Conservation (phyloP, 2,329 filamentous ascomycete species). For the Diaporthe nobilis region DNA sequence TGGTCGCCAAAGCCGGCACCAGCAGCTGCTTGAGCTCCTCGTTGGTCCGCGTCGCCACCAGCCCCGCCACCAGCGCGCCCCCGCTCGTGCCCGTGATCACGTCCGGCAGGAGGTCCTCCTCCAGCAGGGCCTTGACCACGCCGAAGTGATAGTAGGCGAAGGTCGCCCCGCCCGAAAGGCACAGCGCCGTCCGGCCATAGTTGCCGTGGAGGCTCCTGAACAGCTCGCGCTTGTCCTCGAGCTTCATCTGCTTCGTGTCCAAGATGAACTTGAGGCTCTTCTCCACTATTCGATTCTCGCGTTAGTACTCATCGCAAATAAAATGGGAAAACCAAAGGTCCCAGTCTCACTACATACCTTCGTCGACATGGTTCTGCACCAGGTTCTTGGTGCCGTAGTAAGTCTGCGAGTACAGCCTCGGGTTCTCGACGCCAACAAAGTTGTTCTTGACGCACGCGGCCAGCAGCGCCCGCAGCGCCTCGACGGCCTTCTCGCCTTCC, state of each 20-base stretch:
- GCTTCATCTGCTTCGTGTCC: slow-evolving; percentile 74
- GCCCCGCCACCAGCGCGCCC: slow-evolving; percentile 87
- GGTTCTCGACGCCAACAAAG: slow-evolving; percentile 94
- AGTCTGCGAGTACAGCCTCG: slow-evolving; percentile 94
- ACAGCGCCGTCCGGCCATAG: slow-evolving; percentile 92
- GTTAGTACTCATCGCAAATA: not conserved
- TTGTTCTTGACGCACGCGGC: slow-evolving; percentile 98
- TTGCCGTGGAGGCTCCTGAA: slow-evolving; percentile 94
- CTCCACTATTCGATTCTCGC: slow-evolving; percentile 65
- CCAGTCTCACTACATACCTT: slow-evolving; percentile 63
- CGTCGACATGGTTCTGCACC: slow-evolving; percentile 91
- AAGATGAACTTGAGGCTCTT: slow-evolving; percentile 77
- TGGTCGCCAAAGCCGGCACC: slow-evolving; percentile 86
- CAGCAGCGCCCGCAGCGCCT: slow-evolving; percentile 82
- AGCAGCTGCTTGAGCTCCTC: slow-evolving; percentile 89
- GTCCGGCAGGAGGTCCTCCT: slow-evolving; percentile 87
- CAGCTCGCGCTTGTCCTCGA: slow-evolving; percentile 82
- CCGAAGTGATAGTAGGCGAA: slow-evolving; percentile 99
- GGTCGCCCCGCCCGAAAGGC: slow-evolving; percentile 91
- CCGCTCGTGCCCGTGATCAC: slow-evolving; percentile 98
- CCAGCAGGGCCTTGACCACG: slow-evolving; percentile 89
- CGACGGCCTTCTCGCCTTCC: slow-evolving; percentile 67
- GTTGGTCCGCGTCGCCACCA: slow-evolving; percentile 91
- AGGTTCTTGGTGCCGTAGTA: slow-evolving; percentile 98
- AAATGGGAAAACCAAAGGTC: too few species aligned